Evolutionary conservation across 2,329 filamentous ascomycete genomes (phyloP), one percentile per base, ranked within the genome.

Genomic region (Beauveria bassiana): DNA sequence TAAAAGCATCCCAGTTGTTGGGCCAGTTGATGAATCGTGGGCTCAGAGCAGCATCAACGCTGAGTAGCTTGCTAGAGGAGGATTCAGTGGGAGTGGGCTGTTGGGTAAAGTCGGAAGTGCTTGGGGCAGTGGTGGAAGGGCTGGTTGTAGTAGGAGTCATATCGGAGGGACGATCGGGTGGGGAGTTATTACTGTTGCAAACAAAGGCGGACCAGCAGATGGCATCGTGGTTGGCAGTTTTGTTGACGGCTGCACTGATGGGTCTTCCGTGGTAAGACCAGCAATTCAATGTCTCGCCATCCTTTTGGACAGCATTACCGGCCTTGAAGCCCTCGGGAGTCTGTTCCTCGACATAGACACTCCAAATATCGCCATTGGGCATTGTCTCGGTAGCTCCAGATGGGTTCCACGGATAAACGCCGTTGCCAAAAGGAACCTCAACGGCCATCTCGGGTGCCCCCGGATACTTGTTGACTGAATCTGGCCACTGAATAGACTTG

Each of bases 211-310:
- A 74, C 68, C 73, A 70, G 64, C 75, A 77, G 58, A 75, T 68
- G 9, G 74, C 71, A 52, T 76, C 70, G 34, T 71, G 59, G 31
- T 69, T 76, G 63, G 70, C 64, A 22, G 75, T 77, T 65, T 71
- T 72, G 67, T 77, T 75, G 66, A 74, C 66, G 56, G 73, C 73
- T 9, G 69, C 66, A 57, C 75, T 75, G 58, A 77, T 65, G 4
- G 73, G 74, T 8, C 72, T 73, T 43, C 74, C 75, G 60, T 73
- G 75, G 59, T 77, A 77, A 22, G 75, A 74, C 71, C 73, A 77
- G 67, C 75, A 77, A 62, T 70, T 74, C 60, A 77, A 70, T 46
- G 72, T 70, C 61, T 75, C 70, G 3, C 74, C 74, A 45, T 72
- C 71, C 24, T 76, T 73, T 50, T 72, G 75, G n/a, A 77, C 69